Evolutionary conservation across 495 filamentous ascomycete species (phyloP).

Genomic region (Penicillium atrosanguineum): DNA sequence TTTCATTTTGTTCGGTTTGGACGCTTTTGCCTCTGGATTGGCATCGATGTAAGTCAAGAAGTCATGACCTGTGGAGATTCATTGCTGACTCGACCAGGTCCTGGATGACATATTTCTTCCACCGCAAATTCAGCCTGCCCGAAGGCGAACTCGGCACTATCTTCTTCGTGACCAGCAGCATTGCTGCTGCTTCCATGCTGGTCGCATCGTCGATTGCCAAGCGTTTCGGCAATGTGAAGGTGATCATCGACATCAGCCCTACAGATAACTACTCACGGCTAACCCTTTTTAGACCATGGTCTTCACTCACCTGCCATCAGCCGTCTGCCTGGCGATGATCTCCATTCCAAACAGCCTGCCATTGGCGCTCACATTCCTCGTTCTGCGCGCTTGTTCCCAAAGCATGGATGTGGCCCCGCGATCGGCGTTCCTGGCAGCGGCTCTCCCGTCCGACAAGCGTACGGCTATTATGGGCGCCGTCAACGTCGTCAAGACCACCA

Average conservation of each 20-base stretch:
- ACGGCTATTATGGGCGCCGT: conserved; percentile 76
- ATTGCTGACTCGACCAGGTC: conserved; percentile 37
- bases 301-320: conserved; percentile 77
- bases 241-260: conserved; percentile 10
- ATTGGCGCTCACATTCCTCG: conserved; percentile 59
- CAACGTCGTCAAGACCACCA: conserved; percentile 63
- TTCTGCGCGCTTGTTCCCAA: conserved; percentile 67
- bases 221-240: conserved; percentile 72
- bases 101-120: conserved; percentile 75
- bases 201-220: conserved; percentile 73
- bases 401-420: conserved; percentile 84
- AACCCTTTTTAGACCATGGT: conserved; percentile 65
- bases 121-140: conserved; percentile 66
- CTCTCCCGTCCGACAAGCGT: conserved; percentile 67
- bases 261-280: not conserved
- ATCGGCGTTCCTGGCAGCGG: conserved; percentile 73
- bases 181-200: conserved; percentile 65
- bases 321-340: conserved; percentile 68
- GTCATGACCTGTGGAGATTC: conserved; percentile 1
- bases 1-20: conserved; percentile 73
- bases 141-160: conserved; percentile 70
- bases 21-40: conserved; percentile 78
- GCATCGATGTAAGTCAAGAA: conserved; percentile 55
- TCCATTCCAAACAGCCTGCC: conserved; percentile 55
- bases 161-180: conserved; percentile 63